These are phyloP conservation scores for Ascochyta pisi DNA, from an alignment of 2,329 filamentous ascomycete genomes.

Conservation along the genomic window DNA sequence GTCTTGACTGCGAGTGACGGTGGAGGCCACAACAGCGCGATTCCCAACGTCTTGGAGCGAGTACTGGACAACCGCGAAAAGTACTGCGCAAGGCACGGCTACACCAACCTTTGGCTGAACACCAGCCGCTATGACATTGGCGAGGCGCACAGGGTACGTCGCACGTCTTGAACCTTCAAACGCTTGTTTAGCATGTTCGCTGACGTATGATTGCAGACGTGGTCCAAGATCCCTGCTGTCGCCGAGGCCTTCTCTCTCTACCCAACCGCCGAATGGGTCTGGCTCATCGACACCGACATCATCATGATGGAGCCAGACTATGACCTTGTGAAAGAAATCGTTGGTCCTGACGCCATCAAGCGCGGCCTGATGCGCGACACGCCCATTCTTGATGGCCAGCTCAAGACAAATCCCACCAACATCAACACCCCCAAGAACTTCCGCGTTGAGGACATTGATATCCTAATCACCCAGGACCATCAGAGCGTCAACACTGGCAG, in stretches of 20 bases:
- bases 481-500: slow-evolving; percentile 51
- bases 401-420: slow-evolving; percentile 37
- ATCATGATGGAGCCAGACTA: slow-evolving; percentile 50
- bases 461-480: slow-evolving; percentile 52
- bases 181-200: background rate
- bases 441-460: slow-evolving; percentile 46
- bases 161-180: background rate
- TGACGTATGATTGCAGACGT: slow-evolving; percentile 32
- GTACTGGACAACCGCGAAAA: slow-evolving; percentile 45
- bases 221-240: slow-evolving; percentile 52
- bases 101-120: slow-evolving; percentile 51
- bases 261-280: slow-evolving; percentile 51
- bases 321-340: slow-evolving; percentile 41
- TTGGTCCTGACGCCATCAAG: slow-evolving; percentile 44
- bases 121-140: slow-evolving; percentile 50
- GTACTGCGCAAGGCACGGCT: slow-evolving; percentile 49
- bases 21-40: slow-evolving; percentile 51
- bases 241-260: slow-evolving; percentile 49
- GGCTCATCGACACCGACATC: slow-evolving; percentile 52
- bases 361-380: slow-evolving; percentile 35
- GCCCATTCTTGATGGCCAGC: slow-evolving; percentile 37
- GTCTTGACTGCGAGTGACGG: slow-evolving; percentile 52
- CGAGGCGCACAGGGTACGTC: slow-evolving; percentile 43
- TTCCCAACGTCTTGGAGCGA: slow-evolving; percentile 46
- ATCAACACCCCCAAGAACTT: slow-evolving; percentile 37